Evolutionary conservation across 2,329 filamentous ascomycete genomes (phyloP), one percentile per base, ranked within the genome.

Genomic region (Penicillium sp.): DNA sequence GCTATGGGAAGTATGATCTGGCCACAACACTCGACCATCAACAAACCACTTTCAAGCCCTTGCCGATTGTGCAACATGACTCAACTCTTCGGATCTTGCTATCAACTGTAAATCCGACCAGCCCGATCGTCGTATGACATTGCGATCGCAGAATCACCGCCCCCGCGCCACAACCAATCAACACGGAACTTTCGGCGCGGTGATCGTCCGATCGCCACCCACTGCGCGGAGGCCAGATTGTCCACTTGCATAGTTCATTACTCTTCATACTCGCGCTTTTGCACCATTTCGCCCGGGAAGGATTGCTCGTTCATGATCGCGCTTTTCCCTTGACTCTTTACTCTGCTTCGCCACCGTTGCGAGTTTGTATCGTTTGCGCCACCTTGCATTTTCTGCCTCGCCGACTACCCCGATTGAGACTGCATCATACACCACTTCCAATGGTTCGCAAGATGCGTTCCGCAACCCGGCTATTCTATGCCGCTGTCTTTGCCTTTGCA

Each of bases 401-500:
- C 29, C 30, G 17, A 15, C 14, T 33, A 16, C 17, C 26, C 25
- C 20, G n/a, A 25, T 26, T 27, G 13, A 30, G 35, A 27, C 23
- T 33, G 22, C 37, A 16, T 33, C 16, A 11, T 12, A 35, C 28
- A 43, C 18, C 15, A 30, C 17, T 12, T 7, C 11, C 31, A 11
- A 39, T 32, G 17, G 34, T 39, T 13, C 14, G 16, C 41, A 55
- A 49, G 26, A 79, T 79, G 76, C 72, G 68, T 51, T 62, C 69
- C 39, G 72, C 74, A 37, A 67, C 72, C 41, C 69, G 70, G 47
- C 57, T 73, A 28, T 80, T 82, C 62, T 81, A 76, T 60, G 67
- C 81, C 39, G 78, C 77, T 38, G 68, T 79, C 47, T 80, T 81
- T 56, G 68, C 75, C 50, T 68, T 82, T 52, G 67, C 79, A 44